phyloP scores from a whole-genome alignment of 192 early-diverging fungal species.

The Linnemannia exigua region DNA sequence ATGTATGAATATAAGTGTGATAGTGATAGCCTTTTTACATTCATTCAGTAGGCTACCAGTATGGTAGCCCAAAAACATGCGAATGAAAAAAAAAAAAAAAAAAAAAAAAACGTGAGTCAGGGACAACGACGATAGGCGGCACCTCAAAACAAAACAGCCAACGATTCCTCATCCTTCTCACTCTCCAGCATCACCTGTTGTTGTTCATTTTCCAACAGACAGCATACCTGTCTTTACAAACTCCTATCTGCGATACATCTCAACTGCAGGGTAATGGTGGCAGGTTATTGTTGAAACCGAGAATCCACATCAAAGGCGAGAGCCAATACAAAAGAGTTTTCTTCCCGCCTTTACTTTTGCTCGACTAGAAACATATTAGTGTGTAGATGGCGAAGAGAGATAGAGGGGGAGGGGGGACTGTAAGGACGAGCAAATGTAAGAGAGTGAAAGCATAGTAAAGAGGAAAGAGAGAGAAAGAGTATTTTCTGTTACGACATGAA shows the following conservation, averaged over 20 bases:
- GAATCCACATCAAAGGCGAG: not conserved
- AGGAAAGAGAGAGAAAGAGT: too few relatives aligned
- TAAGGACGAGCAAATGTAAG: too few relatives aligned
- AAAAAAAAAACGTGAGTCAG: not conserved
- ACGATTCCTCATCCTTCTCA: not conserved
- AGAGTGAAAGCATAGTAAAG: too few relatives aligned
- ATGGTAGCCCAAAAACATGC: not conserved
- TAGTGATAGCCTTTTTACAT: conserved; percentile 1
- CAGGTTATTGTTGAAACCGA: not conserved
- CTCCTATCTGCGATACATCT: not conserved
- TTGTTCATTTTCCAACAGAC: not conserved
- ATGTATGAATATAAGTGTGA: not conserved
- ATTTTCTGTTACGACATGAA: too few relatives aligned
- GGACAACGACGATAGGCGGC: not conserved
- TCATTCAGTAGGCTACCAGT: not conserved
- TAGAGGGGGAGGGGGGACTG: too few relatives aligned
- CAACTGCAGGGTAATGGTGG: not conserved
- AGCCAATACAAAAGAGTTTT: not conserved
- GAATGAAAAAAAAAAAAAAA: not conserved
- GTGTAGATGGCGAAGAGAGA: too few relatives aligned
- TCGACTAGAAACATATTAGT: not conserved
- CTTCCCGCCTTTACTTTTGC: not conserved
- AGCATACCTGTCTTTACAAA: not conserved
- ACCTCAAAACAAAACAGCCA: not conserved
- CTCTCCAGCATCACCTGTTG: not conserved